Evolutionary conservation across 352 stramenopile species (phyloP), one percentile per base, ranked within the genome.

Genomic region (Elongisporangium anandrum): DNA sequence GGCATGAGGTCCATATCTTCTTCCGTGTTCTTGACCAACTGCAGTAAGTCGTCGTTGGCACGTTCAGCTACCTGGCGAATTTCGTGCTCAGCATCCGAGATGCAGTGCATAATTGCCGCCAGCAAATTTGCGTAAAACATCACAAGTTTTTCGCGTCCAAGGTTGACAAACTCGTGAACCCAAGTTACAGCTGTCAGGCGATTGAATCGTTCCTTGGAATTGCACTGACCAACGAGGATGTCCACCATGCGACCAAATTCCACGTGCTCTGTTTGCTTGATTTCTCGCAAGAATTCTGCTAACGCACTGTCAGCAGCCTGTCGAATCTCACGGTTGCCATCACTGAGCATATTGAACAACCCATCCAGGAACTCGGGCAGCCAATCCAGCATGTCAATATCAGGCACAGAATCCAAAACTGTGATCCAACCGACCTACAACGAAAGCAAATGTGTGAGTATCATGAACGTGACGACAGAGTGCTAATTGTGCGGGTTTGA

Each of bases 341-440:
- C 97, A 63, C 94, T 98, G 1, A 99, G 76, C 98, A 99, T 99
- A 70, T 99, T 99, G 63, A 99, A 99, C 19, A 99, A 75, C 0
- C 98, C 97, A 65, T 99, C 97, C 12, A 99, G 70, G 75, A 99
- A 99, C 57, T 99, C 97, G 2, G 86, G 86, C 48, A 96, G 69
- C 80, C 97, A 99, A 73, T 99, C 97, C 56, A 99, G 85, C 96
- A 99, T 99, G 68, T 98, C 96, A 60, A 99, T 99, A 63, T 99
- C 96, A 1, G 98, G 97, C 17, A 99, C 96, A 5, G 88, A 97
- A 78, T 99, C 97, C 50, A 99, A 82, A 8, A 99, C 90, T 0
- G 96, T 99, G 65, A 99, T 99, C 97, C 97, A 99, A 6, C 96
- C 92, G 1, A 98, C 74, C 69, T 77, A 50, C 1, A n/a, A 38